Base-by-base conservation (phyloP, 441 rosid genomes). In the Sinapis alba region DNA sequence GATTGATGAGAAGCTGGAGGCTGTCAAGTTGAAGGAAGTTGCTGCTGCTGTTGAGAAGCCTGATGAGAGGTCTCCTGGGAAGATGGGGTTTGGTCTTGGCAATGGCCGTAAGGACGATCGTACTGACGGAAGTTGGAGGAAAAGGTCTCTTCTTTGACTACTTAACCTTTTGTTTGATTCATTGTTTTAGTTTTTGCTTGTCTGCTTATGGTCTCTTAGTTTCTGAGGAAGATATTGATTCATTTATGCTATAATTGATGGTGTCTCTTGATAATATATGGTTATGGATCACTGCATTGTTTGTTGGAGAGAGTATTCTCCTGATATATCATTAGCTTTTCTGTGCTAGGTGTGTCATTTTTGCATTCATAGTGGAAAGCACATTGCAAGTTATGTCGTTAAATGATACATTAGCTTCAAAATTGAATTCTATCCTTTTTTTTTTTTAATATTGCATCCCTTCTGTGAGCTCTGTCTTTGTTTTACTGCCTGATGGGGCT, bases 1-100 rank as follows among this genome's bases (percentile, higher is more conserved):
- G 87, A 86, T 87, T 67, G 91, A 89, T 64, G 97, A 88, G 87
- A 94, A 88, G 82, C 79, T 94, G 20, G 91, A 80, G 60, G 78
- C 85, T 9, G 70, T 77, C 24, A 90, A 79, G 81, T 56, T 87
- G 19, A 83, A 78, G 62, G 87, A 87, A 12, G 76, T 76, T 7
- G 50, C 70, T n/a, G 80, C 73, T 3, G 53, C 57, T n/a, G 62
- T 67, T 13, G 86, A 81, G 60, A 77, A 59, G 72, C 11, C 58
- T 38, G 70, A 82, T 74, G 84, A 84, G 67, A 79, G 79, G 76
- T 60, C 77, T 56, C 60, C 76, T 0, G 80, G 80, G 66, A 77
- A 78, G 62, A 72, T 74, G 62, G 80, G 89, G 71, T 82, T 88
- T 50, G 89, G 91, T 7, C 79, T 70, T 62, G 83, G 85, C 13